phyloP scores from a whole-genome alignment of 2,329 filamentous ascomycete genomes.

The Hypocreales sp. region DNA sequence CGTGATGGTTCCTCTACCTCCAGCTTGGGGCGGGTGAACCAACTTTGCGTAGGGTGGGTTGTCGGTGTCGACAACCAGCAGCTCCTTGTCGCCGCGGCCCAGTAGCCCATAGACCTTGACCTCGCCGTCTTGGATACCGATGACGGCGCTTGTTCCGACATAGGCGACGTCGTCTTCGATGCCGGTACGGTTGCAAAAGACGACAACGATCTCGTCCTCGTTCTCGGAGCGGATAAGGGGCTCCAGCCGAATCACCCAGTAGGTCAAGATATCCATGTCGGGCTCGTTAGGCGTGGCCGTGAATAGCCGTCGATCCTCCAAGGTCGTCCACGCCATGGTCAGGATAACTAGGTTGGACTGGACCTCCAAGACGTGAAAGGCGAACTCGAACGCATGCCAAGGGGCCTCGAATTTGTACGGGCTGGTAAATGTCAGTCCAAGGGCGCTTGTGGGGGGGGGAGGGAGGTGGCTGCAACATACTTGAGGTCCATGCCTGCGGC shows the following conservation, averaged over 20 bases:
- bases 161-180: slow-evolving; percentile 51
- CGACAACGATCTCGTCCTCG: slow-evolving; percentile 46
- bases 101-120: slow-evolving; percentile 55
- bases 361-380: slow-evolving; percentile 38
- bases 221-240: slow-evolving; percentile 40
- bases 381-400: slow-evolving; percentile 25
- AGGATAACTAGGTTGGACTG: slow-evolving; percentile 50
- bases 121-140: slow-evolving; percentile 49
- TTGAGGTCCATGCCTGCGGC: slow-evolving; percentile 41
- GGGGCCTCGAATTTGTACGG: slow-evolving; percentile 23
- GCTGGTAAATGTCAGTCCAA: slow-evolving; percentile 6
- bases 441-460: too few relatives aligned
- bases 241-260: slow-evolving; percentile 60
- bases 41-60: slow-evolving; percentile 28
- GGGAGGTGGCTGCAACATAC: too few relatives aligned
- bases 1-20: too few relatives aligned
- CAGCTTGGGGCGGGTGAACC: slow-evolving; percentile 15
- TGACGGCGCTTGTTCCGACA: slow-evolving; percentile 57
- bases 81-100: slow-evolving; percentile 52
- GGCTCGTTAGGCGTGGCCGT: slow-evolving; percentile 38
- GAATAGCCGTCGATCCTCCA: slow-evolving; percentile 29
- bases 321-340: slow-evolving; percentile 66
- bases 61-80: slow-evolving; percentile 52
- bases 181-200: slow-evolving; percentile 58
- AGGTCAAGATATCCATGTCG: slow-evolving; percentile 57